Evolutionary conservation across 768 basidiomycete species (phyloP).

Genomic region (Tephrocybe rancida): DNA sequence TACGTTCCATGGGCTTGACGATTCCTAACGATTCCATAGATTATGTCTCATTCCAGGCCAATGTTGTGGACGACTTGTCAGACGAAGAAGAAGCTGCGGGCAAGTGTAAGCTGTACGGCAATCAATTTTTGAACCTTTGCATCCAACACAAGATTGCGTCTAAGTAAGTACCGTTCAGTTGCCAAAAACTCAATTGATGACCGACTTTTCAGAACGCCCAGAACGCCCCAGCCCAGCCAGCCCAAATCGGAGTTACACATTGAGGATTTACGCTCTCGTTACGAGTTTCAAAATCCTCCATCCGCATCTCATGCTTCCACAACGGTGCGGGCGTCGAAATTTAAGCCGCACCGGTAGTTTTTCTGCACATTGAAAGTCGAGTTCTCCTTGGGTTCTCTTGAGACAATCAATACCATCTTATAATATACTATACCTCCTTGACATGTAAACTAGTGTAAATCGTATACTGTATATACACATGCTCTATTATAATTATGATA

Average conservation of each 20-base stretch:
- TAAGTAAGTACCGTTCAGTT: conserved; percentile 9
- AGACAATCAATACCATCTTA: not conserved
- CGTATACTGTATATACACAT: not conserved
- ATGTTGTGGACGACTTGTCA: conserved; percentile 40
- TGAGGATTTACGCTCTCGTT: conserved; percentile 29
- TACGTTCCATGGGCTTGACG: not conserved
- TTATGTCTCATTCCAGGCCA: conserved; percentile 34
- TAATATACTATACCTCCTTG: conserved; percentile 3
- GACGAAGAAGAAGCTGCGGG: conserved; percentile 45
- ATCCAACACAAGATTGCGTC: conserved; percentile 27
- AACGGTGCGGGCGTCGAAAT: conserved; percentile 25
- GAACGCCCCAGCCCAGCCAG: conserved; percentile 6
- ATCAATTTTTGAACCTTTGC: conserved; percentile 40
- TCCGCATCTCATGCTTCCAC: conserved; percentile 9
- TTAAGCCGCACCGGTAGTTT: conserved; percentile 26
- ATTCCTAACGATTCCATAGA: conserved; percentile 24
- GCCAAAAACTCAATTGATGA: not conserved
- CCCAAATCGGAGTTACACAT: conserved; percentile 25
- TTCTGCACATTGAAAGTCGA: not conserved
- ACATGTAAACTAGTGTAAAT: not conserved
- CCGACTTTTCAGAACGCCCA: not conserved
- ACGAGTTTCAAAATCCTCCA: conserved; percentile 28
- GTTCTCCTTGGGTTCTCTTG: not conserved
- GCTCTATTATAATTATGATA: not conserved
- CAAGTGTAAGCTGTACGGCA: conserved; percentile 34